Evolutionary conservation across 495 filamentous ascomycete genomes (phyloP).

Genomic region (Daldinia caldariorum): DNA sequence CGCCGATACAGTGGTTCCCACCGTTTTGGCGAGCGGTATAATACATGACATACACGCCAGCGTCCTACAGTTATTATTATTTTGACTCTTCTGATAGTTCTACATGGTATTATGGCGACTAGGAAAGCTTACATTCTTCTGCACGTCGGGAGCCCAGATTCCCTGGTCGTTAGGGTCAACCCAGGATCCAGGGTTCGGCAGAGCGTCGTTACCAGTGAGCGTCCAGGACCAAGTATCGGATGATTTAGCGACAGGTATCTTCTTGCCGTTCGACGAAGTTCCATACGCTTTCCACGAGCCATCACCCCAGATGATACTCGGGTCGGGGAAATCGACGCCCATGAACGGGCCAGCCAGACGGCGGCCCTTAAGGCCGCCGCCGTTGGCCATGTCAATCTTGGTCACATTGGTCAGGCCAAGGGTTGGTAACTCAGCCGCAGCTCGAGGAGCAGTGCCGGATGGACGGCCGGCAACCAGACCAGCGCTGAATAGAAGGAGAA

Average conservation of each 20-base stretch:
- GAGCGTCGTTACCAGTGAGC: conserved; percentile 39
- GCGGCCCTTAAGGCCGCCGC: conserved; percentile 31
- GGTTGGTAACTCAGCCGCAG: conserved; percentile 30
- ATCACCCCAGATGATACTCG: conserved; percentile 45
- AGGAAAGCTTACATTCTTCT: conserved; percentile 44
- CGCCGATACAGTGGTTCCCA: conserved; percentile 63
- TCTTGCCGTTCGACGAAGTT: conserved; percentile 44
- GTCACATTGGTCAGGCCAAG: conserved; percentile 46
- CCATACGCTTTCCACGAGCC: conserved; percentile 49
- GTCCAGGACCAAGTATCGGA: conserved; percentile 44
- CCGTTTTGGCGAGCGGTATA: conserved; percentile 59
- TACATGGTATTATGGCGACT: background rate
- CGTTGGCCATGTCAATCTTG: conserved; percentile 34
- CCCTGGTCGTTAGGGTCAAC: conserved; percentile 38
- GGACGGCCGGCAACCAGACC: conserved; percentile 39
- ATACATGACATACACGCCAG: conserved; percentile 67
- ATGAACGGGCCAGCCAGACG: conserved; percentile 39
- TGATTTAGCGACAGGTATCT: conserved; percentile 46
- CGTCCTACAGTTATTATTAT: conserved; percentile 29
- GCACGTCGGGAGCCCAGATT: conserved; percentile 48
- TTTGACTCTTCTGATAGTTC: background rate
- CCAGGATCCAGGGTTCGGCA: conserved; percentile 45
- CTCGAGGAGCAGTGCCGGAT: conserved; percentile 13
- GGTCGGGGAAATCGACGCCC: conserved; percentile 48
- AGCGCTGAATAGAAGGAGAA: conserved; percentile 40